Percentiles rank a stretch among this genome's conserved stretches.
phyloP scores from a whole-genome alignment of 768 basidiomycete genomes.

The Termitomyces sp. region DNA sequence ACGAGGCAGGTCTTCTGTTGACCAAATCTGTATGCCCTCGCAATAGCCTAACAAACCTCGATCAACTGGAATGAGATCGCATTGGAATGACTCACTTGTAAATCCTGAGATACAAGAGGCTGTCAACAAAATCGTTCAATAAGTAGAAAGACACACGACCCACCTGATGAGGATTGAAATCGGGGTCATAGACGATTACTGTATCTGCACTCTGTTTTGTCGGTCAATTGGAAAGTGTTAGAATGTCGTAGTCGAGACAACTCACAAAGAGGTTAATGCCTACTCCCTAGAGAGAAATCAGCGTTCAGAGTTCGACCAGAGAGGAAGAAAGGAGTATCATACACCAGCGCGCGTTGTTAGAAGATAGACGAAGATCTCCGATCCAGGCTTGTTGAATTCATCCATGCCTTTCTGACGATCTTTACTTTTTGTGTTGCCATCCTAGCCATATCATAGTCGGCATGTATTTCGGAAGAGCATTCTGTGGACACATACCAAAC shows the following conservation, averaged over 20 bases:
- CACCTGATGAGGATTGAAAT: constrained; percentile 97
- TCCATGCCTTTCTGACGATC: constrained; percentile 95
- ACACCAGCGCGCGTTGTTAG: constrained; percentile 88
- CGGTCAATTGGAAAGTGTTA: neutral
- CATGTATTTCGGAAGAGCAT: neutral
- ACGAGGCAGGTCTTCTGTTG: constrained; percentile 93
- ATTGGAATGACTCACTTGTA: constrained; percentile 58
- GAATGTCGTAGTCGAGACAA: neutral
- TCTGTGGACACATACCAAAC: constrained; percentile 50
- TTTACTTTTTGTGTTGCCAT: constrained; percentile 81
- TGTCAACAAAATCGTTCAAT: neutral
- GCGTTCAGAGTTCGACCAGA: neutral
- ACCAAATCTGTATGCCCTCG: constrained; percentile 90
- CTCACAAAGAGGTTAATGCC: constrained; percentile 76
- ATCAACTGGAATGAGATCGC: neutral
- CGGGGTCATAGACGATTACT: constrained; percentile 90
- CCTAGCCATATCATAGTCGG: constrained; percentile 38
- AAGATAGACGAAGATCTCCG: constrained; percentile 87
- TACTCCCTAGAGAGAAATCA: constrained; percentile 48
- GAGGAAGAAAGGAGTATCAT: constrained; percentile 15
- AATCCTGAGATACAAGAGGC: constrained; percentile 44
- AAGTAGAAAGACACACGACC: constrained; percentile 14
- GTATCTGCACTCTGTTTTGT: constrained; percentile 78
- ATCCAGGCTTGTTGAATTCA: constrained; percentile 82
- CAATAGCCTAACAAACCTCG: constrained; percentile 67